A percentile compares a stretch with the other conserved stretches of the same genome.
Evolutionary conservation across 2,329 filamentous ascomycete genomes (phyloP).

Genomic region (Exophiala oligosperma): DNA sequence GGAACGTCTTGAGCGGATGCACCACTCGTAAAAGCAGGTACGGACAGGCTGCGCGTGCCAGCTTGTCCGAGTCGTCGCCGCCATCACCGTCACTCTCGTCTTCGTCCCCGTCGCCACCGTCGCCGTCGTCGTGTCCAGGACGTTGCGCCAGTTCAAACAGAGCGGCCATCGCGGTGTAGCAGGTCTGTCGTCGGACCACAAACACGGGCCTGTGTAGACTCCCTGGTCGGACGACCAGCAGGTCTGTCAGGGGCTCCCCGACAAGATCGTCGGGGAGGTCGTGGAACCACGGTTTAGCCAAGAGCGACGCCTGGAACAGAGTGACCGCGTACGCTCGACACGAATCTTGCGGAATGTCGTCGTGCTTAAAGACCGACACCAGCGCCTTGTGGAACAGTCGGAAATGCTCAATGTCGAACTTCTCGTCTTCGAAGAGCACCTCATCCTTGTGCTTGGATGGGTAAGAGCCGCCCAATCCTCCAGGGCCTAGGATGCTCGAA

Average conservation of each 20-base stretch:
- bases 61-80: conserved; percentile 27
- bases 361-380: conserved; percentile 52
- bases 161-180: conserved; percentile 77
- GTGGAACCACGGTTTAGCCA: conserved; percentile 68
- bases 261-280: conserved; percentile 53
- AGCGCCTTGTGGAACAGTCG: conserved; percentile 57
- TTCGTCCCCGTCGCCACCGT: background rate
- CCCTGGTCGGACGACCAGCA: conserved; percentile 68
- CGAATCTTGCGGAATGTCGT: conserved; percentile 43
- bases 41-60: conserved; percentile 75
- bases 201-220: conserved; percentile 69
- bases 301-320: conserved; percentile 78
- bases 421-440: conserved; percentile 66
- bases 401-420: conserved; percentile 79
- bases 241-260: conserved; percentile 56
- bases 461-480: conserved; percentile 50
- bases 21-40: conserved; percentile 81
- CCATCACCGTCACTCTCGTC: background rate
- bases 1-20: conserved; percentile 77
- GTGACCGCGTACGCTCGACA: conserved; percentile 70
- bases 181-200: conserved; percentile 68
- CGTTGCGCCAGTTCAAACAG: conserved; percentile 65
- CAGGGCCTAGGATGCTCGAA: conserved; percentile 68
- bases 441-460: conserved; percentile 20
- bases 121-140: background rate